Conservation (phyloP, 352 stramenopile genomes). For the Phytophthora pisi region DNA sequence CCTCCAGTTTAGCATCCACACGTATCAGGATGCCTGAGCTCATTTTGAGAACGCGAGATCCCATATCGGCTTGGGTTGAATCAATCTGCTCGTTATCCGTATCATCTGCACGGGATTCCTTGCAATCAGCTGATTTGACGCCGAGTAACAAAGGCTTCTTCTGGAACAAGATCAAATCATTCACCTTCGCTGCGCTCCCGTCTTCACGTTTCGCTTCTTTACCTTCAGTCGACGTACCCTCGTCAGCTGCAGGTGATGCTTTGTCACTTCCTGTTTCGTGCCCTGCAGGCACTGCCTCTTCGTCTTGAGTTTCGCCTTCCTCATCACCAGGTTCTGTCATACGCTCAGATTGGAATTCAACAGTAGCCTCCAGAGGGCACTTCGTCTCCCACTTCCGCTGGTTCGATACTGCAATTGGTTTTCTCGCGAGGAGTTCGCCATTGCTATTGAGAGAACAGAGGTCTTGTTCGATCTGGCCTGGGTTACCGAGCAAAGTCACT, state of each 20-base stretch:
- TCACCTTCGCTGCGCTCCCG: not conserved
- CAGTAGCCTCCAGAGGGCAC: conserved; percentile 14
- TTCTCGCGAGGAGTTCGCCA: conserved; percentile 36
- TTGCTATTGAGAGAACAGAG: conserved; percentile 14
- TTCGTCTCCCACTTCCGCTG: conserved; percentile 25
- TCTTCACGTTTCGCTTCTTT: not conserved
- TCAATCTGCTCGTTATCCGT: not conserved
- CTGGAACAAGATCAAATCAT: conserved; percentile 29
- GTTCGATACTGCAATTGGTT: conserved; percentile 8
- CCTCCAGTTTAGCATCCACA: conserved; percentile 27
- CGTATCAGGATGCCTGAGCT: conserved; percentile 55
- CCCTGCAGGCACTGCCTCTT: not conserved
- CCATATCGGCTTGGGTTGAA: conserved; percentile 9
- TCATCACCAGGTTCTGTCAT: not conserved
- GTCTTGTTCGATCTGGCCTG: conserved; percentile 7
- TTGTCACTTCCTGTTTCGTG: not conserved
- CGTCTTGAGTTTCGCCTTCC: not conserved
- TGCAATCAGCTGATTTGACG: not conserved
- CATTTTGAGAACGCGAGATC: conserved; percentile 36
- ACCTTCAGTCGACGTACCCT: not conserved
- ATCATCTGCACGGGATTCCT: not conserved
- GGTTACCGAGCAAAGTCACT: conserved; percentile 56
- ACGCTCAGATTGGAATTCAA: conserved; percentile 9
- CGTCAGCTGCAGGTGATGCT: not conserved
- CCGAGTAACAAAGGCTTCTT: conserved; percentile 35